Evolutionary conservation across 257 asterid genomes (phyloP), one percentile per base, ranked within the genome.

Genomic region (Ajuga chamaepitys): DNA sequence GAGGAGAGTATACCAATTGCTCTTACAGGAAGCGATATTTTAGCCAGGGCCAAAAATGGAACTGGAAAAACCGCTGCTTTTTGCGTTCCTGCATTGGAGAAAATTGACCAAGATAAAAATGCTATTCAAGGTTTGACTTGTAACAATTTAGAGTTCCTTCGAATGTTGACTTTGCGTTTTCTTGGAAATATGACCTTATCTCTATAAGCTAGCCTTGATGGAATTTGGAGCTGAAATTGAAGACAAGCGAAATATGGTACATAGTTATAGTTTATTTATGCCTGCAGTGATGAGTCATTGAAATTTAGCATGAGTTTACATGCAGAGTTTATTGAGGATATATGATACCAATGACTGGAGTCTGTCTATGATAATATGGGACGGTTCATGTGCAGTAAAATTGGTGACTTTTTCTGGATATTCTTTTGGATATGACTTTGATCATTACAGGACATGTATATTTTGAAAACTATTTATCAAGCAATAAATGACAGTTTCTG

Each of bases 1-100:
- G 96, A 88, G 75, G 96, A 88, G 77, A 86, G 95, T 62, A 88
- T 88, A 50, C 96, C 96, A 10, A 82, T 88, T 74, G 89, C 88
- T 26, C 87, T 88, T 9, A 86, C 95, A 54, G 96, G 96, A 57
- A 84, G 89, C 34, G 95, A 88, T 70, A 84, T 86, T 61, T 72
- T 88, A 72, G 95, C 96, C 52, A 80, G 96, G 80, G 95, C 96
- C 11, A 88, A 88, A 58, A 86, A 88, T 77, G 95, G 96, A 77
- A 88, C 96, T 51, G 95, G 92, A 42, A 86, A 88, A 79, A 88
- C 96, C 47, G 96, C 95, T 58, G 95, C 95, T 46, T 88, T 88
- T 77, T 86, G 95, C 64, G 76, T 86, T 52, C 96, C 95, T 53
- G 89, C 84, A 48, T 75, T 88, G 68, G 95, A 88, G 78, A 88